These are phyloP conservation scores for Reticulascus tulasneorum DNA, from an alignment of 2,329 filamentous ascomycete genomes.

Conservation along the genomic window DNA sequence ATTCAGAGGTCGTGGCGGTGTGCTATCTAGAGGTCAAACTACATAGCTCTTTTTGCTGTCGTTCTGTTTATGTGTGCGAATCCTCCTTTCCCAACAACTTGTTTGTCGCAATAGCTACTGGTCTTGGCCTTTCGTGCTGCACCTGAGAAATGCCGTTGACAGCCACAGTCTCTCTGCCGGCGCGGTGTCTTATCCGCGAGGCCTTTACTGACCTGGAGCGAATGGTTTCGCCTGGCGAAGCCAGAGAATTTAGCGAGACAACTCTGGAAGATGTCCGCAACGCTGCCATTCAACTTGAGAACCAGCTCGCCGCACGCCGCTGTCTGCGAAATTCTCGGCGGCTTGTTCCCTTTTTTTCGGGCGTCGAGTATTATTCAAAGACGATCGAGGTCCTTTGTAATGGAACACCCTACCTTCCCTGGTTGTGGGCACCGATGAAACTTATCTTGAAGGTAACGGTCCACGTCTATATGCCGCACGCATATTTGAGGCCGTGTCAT, in stretches of 20 bases:
- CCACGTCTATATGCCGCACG: slow-evolving; percentile 8
- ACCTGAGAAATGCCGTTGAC: slow-evolving; percentile 9
- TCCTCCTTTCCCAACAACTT: too few relatives aligned
- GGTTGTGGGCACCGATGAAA: slow-evolving; percentile 42
- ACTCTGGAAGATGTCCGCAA: slow-evolving; percentile 31
- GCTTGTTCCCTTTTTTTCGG: slow-evolving; percentile 35
- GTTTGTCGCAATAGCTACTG: too few relatives aligned
- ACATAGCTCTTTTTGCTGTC: too few relatives aligned
- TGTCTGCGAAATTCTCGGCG: slow-evolving; percentile 39
- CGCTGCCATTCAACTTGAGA: slow-evolving; percentile 33
- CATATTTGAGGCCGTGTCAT: slow-evolving; percentile 1
- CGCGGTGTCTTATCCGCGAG: slow-evolving; percentile 14
- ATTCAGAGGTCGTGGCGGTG: too few relatives aligned
- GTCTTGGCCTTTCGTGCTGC: too few relatives aligned
- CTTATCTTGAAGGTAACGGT: slow-evolving; percentile 26
- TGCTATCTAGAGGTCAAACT: too few relatives aligned
- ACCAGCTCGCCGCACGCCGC: slow-evolving; percentile 29
- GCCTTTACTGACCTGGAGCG: slow-evolving; percentile 19
- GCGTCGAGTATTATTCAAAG: slow-evolving; percentile 37
- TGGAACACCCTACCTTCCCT: slow-evolving; percentile 40
- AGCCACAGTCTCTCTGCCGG: slow-evolving; percentile 10
- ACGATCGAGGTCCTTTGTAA: slow-evolving; percentile 39
- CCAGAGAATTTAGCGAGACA: slow-evolving; percentile 20
- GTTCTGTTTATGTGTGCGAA: too few relatives aligned
- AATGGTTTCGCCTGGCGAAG: slow-evolving; percentile 12